Percentiles rank a stretch among this genome's conserved stretches.
phyloP scores from a whole-genome alignment of 805 yeast genomes.

The Candida dajiaensis region DNA sequence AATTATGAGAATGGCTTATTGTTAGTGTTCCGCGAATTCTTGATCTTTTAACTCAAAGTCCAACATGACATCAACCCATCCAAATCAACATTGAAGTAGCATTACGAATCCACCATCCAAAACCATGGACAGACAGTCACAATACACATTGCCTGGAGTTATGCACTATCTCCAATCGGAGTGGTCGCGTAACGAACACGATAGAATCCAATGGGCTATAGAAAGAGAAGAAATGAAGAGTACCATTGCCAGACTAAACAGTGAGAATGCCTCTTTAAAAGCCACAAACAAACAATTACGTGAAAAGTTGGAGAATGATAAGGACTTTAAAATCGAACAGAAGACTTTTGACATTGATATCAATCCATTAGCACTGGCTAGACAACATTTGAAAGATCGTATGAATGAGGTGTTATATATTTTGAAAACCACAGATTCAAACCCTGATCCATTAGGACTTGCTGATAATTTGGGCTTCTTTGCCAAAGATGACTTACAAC shows the following conservation, averaged over 20 bases:
- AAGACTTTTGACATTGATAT: constrained; percentile 1
- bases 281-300: constrained; percentile 5
- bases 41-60: no score
- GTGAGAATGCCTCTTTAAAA: constrained; percentile 40
- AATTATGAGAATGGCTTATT: no score
- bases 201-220: constrained; percentile 53
- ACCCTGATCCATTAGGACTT: background rate
- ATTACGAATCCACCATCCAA: no score
- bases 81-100: no score
- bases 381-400: constrained; percentile 21
- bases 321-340: background rate
- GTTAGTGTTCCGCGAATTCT: background rate
- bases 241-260: constrained; percentile 43
- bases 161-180: constrained; percentile 60
- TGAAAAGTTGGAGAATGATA: background rate
- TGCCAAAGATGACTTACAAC: background rate
- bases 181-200: constrained; percentile 56
- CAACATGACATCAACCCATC: no score
- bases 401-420: constrained; percentile 24
- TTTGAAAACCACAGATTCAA: constrained; percentile 17
- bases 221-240: constrained; percentile 57
- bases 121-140: background rate
- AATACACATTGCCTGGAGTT: constrained; percentile 37
- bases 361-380: constrained; percentile 18
- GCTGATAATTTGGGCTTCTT: background rate